Evolutionary conservation across 2,329 filamentous ascomycete species (phyloP).

Genomic region (Myrmaecium sp.): DNA sequence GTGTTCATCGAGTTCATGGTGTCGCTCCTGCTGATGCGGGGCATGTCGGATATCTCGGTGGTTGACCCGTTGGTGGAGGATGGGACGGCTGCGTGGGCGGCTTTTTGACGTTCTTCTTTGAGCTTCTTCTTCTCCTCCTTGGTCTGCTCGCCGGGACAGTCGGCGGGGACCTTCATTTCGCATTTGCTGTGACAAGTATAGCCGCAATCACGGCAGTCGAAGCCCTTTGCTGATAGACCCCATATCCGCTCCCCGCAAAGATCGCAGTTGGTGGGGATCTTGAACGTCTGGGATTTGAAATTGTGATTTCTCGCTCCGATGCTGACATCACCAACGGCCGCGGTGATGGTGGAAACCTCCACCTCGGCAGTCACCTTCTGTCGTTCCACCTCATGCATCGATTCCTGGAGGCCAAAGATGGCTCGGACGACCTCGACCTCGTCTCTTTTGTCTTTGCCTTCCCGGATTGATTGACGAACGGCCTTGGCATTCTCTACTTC

Average conservation of each 20-base stretch:
- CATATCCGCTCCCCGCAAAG: slow-evolving; percentile 92
- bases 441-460: slow-evolving; percentile 75
- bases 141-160: slow-evolving; percentile 81
- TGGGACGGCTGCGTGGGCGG: slow-evolving; percentile 42
- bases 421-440: slow-evolving; percentile 70
- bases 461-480: slow-evolving; percentile 57
- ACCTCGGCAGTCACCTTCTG: slow-evolving; percentile 78
- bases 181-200: slow-evolving; percentile 98
- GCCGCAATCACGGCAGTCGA: slow-evolving; percentile 89
- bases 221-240: slow-evolving; percentile 91
- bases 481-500: slow-evolving; percentile 68
- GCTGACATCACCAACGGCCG: slow-evolving; percentile 79
- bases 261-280: slow-evolving; percentile 97
- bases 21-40: slow-evolving; percentile 58
- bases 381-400: slow-evolving; percentile 68
- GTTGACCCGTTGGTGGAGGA: slow-evolving; percentile 26
- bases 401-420: slow-evolving; percentile 73
- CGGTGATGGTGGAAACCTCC: slow-evolving; percentile 84
- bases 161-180: slow-evolving; percentile 94
- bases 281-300: slow-evolving; percentile 98
- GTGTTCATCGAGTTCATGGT: slow-evolving; percentile 67
- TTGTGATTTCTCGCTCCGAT: slow-evolving; percentile 88
- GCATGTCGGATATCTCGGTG: slow-evolving; percentile 42
- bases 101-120: slow-evolving; percentile 69
- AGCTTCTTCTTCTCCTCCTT: slow-evolving; percentile 95